These are phyloP conservation scores for Saturnispora sekii DNA, from an alignment of 805 yeast species.

Conservation along the genomic window DNA sequence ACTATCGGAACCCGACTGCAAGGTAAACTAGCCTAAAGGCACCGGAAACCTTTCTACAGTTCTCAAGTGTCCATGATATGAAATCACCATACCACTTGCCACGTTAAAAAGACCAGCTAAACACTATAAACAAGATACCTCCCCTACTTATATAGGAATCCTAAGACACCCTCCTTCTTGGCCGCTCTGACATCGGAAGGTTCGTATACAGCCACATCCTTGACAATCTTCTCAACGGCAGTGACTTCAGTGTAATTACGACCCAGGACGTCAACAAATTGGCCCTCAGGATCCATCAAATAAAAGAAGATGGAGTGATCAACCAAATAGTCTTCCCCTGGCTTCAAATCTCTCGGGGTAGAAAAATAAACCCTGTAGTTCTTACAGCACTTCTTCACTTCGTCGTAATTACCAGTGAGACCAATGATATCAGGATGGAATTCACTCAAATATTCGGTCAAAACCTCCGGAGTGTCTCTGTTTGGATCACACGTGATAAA, in stretches of 20 bases:
- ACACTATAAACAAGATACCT: neutral
- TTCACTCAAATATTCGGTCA: conserved; percentile 74
- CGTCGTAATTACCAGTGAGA: conserved; percentile 82
- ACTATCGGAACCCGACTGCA: too few species aligned
- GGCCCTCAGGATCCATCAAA: conserved; percentile 97
- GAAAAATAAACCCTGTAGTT: conserved; percentile 90
- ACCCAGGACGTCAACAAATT: conserved; percentile 89
- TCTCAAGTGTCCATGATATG: too few species aligned
- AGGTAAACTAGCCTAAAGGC: too few species aligned
- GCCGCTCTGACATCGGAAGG: conserved; percentile 64
- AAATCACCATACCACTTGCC: too few species aligned
- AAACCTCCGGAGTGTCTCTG: conserved; percentile 79
- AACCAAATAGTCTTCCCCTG: conserved; percentile 93
- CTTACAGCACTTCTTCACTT: conserved; percentile 77
- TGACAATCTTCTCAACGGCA: conserved; percentile 67
- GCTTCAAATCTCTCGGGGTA: conserved; percentile 90
- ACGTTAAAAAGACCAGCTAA: neutral
- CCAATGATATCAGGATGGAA: conserved; percentile 89
- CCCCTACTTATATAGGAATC: conserved; percentile 41
- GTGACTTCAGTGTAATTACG: conserved; percentile 75
- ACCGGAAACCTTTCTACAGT: neutral
- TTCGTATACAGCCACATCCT: conserved; percentile 64
- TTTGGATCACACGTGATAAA: conserved; percentile 97
- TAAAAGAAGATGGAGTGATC: conserved; percentile 97
- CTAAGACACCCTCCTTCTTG: conserved; percentile 51